Percentiles rank a stretch among this genome's conserved stretches.
These are phyloP conservation scores for Globisporangium carolinianum DNA, from an alignment of 352 stramenopile genomes.

Conservation along the genomic window DNA sequence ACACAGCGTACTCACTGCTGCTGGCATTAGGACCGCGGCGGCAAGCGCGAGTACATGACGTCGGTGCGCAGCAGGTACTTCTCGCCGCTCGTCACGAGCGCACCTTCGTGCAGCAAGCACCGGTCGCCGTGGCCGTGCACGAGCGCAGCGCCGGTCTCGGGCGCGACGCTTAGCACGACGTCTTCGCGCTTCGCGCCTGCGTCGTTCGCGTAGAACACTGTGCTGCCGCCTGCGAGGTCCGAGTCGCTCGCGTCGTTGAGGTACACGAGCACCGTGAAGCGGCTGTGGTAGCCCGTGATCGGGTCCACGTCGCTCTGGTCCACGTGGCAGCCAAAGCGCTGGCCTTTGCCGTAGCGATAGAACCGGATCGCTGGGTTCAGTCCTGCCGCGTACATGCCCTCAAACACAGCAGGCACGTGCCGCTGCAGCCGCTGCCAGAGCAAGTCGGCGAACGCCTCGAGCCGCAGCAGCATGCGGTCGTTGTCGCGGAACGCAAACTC, in stretches of 20 bases:
- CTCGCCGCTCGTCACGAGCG: conserved; percentile 40
- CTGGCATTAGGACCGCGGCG: conserved; percentile 3
- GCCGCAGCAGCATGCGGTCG: conserved; percentile 52
- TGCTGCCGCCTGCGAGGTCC: conserved; percentile 52
- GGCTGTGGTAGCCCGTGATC: conserved; percentile 58
- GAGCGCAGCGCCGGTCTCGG: conserved; percentile 59
- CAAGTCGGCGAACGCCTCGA: conserved; percentile 54
- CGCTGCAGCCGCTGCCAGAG: conserved; percentile 58
- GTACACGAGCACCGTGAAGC: conserved; percentile 80
- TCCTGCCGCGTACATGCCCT: conserved; percentile 54
- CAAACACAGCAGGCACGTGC: conserved; percentile 48
- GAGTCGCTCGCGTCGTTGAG: conserved; percentile 73
- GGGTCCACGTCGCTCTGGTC: conserved; percentile 79
- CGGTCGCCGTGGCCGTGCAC: conserved; percentile 70
- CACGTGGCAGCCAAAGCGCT: conserved; percentile 78
- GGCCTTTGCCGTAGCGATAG: conserved; percentile 62
- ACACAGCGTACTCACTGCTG: too few relatives aligned
- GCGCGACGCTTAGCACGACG: conserved; percentile 47
- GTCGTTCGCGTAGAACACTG: conserved; percentile 69
- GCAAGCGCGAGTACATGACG: conserved; percentile 65
- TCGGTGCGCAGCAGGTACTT: conserved; percentile 78
- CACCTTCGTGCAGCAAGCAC: conserved; percentile 74
- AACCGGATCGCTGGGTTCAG: conserved; percentile 72
- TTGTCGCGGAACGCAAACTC: conserved; percentile 77
- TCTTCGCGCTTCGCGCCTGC: conserved; percentile 29